Conservation (phyloP, 1,139 yeast species). For the Sugiyamaella japonica region DNA sequence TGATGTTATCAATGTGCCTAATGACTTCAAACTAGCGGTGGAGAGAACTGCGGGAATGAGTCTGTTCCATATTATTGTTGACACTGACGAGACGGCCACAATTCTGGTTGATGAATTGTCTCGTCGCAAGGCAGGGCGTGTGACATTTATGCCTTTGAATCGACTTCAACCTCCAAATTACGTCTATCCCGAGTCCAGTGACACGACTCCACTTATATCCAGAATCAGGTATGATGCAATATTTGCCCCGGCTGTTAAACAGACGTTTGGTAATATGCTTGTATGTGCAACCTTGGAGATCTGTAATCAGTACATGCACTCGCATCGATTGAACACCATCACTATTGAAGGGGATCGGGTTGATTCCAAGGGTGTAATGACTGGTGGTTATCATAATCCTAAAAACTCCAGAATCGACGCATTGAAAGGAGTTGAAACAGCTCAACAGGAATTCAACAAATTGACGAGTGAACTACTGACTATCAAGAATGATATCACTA, state of each 20-base stretch:
- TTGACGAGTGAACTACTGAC: conserved; percentile 44
- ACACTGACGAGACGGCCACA: conserved; percentile 81
- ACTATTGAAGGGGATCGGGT: conserved; percentile 92
- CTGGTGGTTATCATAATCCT: conserved; percentile 85
- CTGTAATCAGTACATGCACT: conserved; percentile 69
- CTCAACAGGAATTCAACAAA: conserved; percentile 50
- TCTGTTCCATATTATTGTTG: conserved; percentile 86
- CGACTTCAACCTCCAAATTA: conserved; percentile 51
- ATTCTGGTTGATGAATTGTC: conserved; percentile 72
- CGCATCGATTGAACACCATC: conserved; percentile 67
- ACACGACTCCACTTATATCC: conserved; percentile 66
- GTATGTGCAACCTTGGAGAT: conserved; percentile 69
- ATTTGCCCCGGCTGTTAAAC: conserved; percentile 63
- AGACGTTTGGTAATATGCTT: conserved; percentile 77
- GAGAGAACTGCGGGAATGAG: conserved; percentile 89
- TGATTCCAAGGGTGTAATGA: conserved; percentile 76
- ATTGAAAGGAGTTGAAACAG: conserved; percentile 54
- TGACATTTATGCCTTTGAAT: conserved; percentile 87
- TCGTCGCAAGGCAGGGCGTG: conserved; percentile 75
- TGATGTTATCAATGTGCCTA: conserved; percentile 76
- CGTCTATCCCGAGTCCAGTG: conserved; percentile 55
- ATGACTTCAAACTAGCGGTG: conserved; percentile 79
- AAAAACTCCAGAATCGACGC: conserved; percentile 70
- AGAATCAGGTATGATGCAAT: conserved; percentile 61
- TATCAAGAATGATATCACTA: conserved; percentile 43